Evolutionary conservation across 345 rosid species (phyloP).

Genomic region (Rhizophora apiculata): DNA sequence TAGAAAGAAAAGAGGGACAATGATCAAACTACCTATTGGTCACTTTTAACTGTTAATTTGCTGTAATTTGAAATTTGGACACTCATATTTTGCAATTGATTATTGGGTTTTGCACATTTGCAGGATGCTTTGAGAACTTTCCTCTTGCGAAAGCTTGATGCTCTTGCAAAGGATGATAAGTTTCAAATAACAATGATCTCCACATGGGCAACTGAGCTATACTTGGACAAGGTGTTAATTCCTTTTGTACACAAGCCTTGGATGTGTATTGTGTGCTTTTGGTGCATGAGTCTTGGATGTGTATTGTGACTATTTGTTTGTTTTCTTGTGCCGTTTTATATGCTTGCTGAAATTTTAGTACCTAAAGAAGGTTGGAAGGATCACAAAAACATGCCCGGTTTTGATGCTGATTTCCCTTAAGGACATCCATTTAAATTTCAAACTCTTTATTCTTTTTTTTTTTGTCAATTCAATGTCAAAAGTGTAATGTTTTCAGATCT

Average conservation of each 20-base stretch:
- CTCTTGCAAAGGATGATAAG: conserved; percentile 83
- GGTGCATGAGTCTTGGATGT: conserved; percentile 13
- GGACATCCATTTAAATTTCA: too few species aligned
- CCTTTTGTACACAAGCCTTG: conserved; percentile 22
- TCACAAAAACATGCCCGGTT: background rate
- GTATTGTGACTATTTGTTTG: conserved; percentile 3
- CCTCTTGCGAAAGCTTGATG: conserved; percentile 91
- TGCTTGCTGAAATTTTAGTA: conserved; percentile 13
- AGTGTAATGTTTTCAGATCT: too few species aligned
- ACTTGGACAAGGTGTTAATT: conserved; percentile 86
- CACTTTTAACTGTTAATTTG: background rate
- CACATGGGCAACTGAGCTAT: conserved; percentile 96
- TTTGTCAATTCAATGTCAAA: too few species aligned
- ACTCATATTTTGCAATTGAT: conserved; percentile 11
- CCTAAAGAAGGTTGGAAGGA: conserved; percentile 2
- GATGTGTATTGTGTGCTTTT: conserved; percentile 8
- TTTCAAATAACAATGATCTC: conserved; percentile 99
- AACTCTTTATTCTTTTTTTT: too few species aligned
- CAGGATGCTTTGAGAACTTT: conserved; percentile 99
- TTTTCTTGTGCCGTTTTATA: background rate
- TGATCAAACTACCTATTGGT: background rate
- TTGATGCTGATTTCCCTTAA: background rate
- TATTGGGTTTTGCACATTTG: conserved; percentile 23
- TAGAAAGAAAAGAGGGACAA: background rate
- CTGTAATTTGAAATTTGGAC: background rate